A percentile compares a stretch with the other conserved stretches of the same genome.
These are phyloP conservation scores for Rhynchosporium graminicola DNA, from an alignment of 2,329 filamentous ascomycete genomes.

Conservation along the genomic window DNA sequence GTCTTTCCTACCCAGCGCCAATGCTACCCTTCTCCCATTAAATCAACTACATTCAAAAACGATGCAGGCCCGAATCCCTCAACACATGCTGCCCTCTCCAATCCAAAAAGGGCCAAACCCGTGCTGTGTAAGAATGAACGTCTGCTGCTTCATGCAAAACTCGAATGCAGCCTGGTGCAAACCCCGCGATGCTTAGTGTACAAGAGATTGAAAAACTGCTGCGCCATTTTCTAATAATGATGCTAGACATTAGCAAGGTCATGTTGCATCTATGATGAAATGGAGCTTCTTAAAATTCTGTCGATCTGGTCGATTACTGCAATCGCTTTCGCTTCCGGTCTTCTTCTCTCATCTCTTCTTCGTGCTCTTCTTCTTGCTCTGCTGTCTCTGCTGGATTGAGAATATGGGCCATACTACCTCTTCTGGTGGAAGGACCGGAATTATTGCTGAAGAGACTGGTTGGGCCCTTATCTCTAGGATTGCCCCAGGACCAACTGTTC, in stretches of 20 bases:
- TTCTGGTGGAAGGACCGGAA: constrained; percentile 61
- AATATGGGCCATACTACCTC: constrained; percentile 72
- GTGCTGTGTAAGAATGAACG: not conserved
- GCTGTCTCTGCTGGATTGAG: constrained; percentile 69
- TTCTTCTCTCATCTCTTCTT: constrained; percentile 59
- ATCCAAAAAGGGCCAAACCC: not conserved
- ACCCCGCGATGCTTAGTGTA: constrained; percentile 15
- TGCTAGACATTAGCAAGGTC: constrained; percentile 6
- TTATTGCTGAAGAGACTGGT: constrained; percentile 44
- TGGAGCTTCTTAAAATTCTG: constrained; percentile 5
- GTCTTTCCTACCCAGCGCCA: constrained; percentile 4
- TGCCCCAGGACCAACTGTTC: constrained; percentile 41
- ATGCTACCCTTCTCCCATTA: constrained; percentile 10
- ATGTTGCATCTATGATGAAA: constrained; percentile 14
- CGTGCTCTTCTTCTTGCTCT: constrained; percentile 64
- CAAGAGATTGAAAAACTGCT: constrained; percentile 17
- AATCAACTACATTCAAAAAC: not conserved
- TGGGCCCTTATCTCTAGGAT: constrained; percentile 35
- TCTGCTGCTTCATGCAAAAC: constrained; percentile 2
- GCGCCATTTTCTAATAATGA: not conserved
- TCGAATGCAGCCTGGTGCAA: constrained; percentile 2
- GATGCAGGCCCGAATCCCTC: not conserved
- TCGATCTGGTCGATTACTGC: constrained; percentile 42
- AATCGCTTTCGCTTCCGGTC: constrained; percentile 65
- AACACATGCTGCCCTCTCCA: not conserved